phyloP scores from a whole-genome alignment of 208 protist species.

The Strigomonas culicis region DNA sequence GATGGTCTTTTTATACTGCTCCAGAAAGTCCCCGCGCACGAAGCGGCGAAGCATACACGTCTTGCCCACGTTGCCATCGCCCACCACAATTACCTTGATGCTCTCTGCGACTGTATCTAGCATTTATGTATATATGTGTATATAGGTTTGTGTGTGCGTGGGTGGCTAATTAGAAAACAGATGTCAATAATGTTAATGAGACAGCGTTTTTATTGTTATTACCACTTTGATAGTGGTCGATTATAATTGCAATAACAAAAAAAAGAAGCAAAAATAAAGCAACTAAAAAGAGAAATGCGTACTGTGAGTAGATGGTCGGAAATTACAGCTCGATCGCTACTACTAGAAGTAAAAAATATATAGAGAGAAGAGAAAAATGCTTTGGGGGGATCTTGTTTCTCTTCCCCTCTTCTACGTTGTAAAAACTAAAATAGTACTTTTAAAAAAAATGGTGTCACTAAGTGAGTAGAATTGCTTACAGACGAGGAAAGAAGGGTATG shows the following conservation, averaged over 20 bases:
- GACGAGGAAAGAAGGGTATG: too few species aligned
- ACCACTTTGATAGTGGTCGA: not conserved
- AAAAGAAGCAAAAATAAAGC: conserved; percentile 11
- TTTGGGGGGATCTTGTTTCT: too few species aligned
- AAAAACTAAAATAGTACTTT: too few species aligned
- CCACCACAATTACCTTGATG: conserved; percentile 96
- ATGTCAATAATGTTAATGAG: conserved; percentile 6
- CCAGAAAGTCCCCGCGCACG: conserved; percentile 86
- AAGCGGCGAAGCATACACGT: conserved; percentile 91
- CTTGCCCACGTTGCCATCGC: conserved; percentile 94
- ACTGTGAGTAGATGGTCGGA: too few species aligned
- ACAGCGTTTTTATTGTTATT: conserved; percentile 5
- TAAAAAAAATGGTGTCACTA: too few species aligned
- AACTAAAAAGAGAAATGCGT: too few species aligned
- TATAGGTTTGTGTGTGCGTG: not conserved
- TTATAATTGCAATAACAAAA: conserved; percentile 16
- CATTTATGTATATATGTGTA: conserved; percentile 15
- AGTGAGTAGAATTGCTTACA: too few species aligned
- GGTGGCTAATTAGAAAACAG: not conserved
- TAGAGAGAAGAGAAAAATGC: too few species aligned
- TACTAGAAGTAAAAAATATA: not conserved
- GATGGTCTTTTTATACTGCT: conserved; percentile 91
- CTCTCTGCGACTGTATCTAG: conserved; percentile 45
- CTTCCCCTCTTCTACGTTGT: too few species aligned
- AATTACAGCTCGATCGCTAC: too few species aligned